phyloP scores from a whole-genome alignment of 352 stramenopile genomes.

The Phytophthora aleatoria region DNA sequence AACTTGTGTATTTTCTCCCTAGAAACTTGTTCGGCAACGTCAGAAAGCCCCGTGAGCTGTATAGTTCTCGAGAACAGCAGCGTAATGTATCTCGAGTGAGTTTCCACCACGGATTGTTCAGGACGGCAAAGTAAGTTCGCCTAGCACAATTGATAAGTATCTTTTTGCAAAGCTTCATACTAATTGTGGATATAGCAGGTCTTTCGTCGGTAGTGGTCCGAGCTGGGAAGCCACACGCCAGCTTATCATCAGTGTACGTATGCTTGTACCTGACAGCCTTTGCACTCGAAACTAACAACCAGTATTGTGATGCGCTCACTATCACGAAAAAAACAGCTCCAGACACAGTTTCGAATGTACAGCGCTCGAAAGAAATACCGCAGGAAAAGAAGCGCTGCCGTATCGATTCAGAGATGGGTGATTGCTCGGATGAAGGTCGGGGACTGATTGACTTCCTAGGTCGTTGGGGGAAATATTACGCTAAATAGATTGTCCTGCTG shows the following conservation, averaged over 20 bases:
- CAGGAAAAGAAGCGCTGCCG: conserved; percentile 34
- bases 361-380: conserved; percentile 57
- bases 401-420: conserved; percentile 61
- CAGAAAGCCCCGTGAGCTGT: conserved; percentile 75
- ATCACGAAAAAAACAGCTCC: conserved; percentile 45
- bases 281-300: conserved; percentile 1
- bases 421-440: conserved; percentile 59
- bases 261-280: not conserved
- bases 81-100: conserved; percentile 75
- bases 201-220: conserved; percentile 51
- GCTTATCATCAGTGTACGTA: conserved; percentile 67
- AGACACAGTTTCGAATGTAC: conserved; percentile 80
- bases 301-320: not conserved
- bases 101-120: conserved; percentile 78
- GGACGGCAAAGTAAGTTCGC: conserved; percentile 50
- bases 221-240: conserved; percentile 73
- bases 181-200: conserved; percentile 35
- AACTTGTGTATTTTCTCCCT: not conserved
- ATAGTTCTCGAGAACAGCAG: conserved; percentile 70
- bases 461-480: not conserved
- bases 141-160: not conserved
- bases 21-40: conserved; percentile 78
- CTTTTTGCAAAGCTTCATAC: not conserved
- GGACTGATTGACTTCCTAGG: not conserved
- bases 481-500: conserved; percentile 7